phyloP scores from a whole-genome alignment of 179 eudicot genomes.

The Beta macrorhiza region DNA sequence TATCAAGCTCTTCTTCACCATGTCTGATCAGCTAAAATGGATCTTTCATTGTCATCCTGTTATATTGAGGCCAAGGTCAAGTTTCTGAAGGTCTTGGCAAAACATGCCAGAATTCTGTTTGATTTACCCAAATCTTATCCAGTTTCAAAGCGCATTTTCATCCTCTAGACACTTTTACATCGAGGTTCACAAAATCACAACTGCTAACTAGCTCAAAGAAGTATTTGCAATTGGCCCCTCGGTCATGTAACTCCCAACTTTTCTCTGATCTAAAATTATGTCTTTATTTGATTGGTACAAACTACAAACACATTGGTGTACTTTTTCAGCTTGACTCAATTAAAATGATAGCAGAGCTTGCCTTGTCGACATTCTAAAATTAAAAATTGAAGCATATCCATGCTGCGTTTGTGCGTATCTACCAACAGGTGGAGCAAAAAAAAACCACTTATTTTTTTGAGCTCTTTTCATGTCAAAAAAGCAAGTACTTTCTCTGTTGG shows the following conservation, averaged over 20 bases:
- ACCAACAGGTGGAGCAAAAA: neutral
- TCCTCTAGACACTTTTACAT: neutral
- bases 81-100: neutral
- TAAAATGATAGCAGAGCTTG: neutral
- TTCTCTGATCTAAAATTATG: neutral
- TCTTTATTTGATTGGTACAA: neutral
- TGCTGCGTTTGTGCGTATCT: neutral
- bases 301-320: neutral
- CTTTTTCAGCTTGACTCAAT: neutral
- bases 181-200: neutral
- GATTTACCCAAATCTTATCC: neutral
- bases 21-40: neutral
- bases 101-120: neutral
- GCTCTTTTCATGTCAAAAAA: neutral
- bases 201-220: neutral
- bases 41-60: neutral
- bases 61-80: neutral
- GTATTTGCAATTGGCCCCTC: neutral
- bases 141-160: neutral
- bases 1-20: neutral
- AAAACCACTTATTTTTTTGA: neutral
- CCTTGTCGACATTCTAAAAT: neutral
- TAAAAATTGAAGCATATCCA: neutral
- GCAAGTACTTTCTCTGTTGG: neutral
- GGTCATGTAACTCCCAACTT: neutral